Conservation (phyloP, 768 basidiomycete species). For the Xanthoconium stramineum region DNA sequence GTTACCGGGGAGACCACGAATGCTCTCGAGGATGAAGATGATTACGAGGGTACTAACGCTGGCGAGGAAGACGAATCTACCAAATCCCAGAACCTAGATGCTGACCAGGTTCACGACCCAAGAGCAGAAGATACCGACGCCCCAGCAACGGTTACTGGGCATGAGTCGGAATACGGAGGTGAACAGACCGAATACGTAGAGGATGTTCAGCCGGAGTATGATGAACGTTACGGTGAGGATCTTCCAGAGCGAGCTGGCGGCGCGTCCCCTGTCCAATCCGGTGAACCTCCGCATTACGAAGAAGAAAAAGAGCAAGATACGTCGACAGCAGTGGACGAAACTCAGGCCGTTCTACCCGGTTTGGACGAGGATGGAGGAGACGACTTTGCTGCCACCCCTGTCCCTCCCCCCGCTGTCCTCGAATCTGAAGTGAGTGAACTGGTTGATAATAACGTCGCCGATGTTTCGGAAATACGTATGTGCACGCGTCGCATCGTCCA, state of each 20-base stretch:
- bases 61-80: slow-evolving; percentile 18
- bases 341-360: slow-evolving; percentile 5
- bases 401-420: slow-evolving; percentile 2
- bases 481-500: neutral
- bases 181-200: slow-evolving; percentile 36
- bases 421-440: slow-evolving; percentile 5
- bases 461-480: slow-evolving; percentile 9
- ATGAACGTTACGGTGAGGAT: slow-evolving; percentile 35
- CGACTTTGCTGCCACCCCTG: slow-evolving; percentile 14
- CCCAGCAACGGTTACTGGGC: slow-evolving; percentile 5
- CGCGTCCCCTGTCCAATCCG: slow-evolving; percentile 11
- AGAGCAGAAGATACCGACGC: slow-evolving; percentile 22
- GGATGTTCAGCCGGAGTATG: slow-evolving; percentile 32
- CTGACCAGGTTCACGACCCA: slow-evolving; percentile 27
- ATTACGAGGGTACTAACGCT: slow-evolving; percentile 16
- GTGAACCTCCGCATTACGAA: slow-evolving; percentile 20
- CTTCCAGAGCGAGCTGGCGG: slow-evolving; percentile 29
- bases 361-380: slow-evolving; percentile 15
- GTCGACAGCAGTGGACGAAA: slow-evolving; percentile 19
- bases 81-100: slow-evolving; percentile 24
- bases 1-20: slow-evolving; percentile 12
- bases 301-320: slow-evolving; percentile 24
- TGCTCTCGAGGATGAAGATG: slow-evolving; percentile 21
- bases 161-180: slow-evolving; percentile 20
- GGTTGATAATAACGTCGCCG: neutral